A percentile compares a stretch with the other conserved stretches of the same genome.
phyloP scores from a whole-genome alignment of 2,329 filamentous ascomycete species.

The Ophiocordyceps polyrhachis-furcata region DNA sequence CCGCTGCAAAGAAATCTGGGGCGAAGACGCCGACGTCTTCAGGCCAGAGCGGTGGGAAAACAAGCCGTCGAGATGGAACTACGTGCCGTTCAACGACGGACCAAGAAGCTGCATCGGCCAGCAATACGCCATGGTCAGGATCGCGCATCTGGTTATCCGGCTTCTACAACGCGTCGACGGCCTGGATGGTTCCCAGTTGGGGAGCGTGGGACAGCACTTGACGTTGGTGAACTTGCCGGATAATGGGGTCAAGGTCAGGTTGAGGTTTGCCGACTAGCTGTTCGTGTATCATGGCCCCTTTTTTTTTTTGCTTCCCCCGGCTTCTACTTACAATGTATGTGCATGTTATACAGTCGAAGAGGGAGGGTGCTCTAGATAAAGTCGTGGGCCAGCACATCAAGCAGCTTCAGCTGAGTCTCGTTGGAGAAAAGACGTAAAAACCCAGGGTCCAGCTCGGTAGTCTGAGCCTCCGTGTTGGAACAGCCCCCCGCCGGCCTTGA shows the following conservation, averaged over 20 bases:
- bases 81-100: constrained; percentile 10
- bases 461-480: neutral
- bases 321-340: too few relatives aligned
- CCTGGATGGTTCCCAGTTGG: constrained; percentile 5
- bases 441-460: neutral
- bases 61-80: constrained; percentile 9
- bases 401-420: neutral
- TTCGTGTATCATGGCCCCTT: too few relatives aligned
- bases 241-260: neutral
- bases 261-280: too few relatives aligned
- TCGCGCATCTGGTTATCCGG: constrained; percentile 7
- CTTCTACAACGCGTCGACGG: constrained; percentile 7
- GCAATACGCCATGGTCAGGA: constrained; percentile 9
- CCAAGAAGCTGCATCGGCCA: constrained; percentile 12
- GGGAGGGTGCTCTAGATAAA: too few relatives aligned
- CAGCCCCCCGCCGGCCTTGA: neutral
- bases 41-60: constrained; percentile 20
- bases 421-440: neutral
- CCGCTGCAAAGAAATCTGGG: constrained; percentile 19
- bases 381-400: neutral
- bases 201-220: neutral
- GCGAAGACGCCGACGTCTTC: constrained; percentile 19
- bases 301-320: too few relatives aligned
- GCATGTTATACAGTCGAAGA: too few relatives aligned
- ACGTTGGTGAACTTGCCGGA: neutral